Conservation (phyloP, 1,284 basidiomycete genomes). For the Gymnopus androsaceus region DNA sequence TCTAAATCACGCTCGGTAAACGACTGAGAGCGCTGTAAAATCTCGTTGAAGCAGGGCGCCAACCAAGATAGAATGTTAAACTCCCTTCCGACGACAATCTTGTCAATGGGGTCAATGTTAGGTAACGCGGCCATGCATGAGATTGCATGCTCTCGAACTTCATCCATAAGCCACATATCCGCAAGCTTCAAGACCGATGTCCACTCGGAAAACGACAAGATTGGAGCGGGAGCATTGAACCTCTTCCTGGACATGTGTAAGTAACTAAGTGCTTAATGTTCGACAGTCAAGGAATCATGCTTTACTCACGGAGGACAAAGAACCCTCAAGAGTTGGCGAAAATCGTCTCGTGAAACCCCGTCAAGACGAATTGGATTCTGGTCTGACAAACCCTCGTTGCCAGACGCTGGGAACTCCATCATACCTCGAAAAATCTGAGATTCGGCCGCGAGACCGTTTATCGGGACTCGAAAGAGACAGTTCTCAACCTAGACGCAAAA, state of each 20-base stretch:
- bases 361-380: constrained; percentile 4
- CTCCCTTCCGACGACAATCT: constrained; percentile 21
- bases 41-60: constrained; percentile 19
- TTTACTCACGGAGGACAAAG: constrained; percentile 4
- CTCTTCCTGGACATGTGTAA: background rate
- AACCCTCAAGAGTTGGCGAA: constrained; percentile 5
- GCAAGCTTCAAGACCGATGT: constrained; percentile 6
- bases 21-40: constrained; percentile 23
- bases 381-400: background rate
- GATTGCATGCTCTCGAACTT: constrained; percentile 24
- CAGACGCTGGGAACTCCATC: background rate
- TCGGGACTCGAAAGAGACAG: background rate
- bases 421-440: background rate
- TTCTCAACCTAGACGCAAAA: background rate
- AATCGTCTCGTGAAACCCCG: background rate
- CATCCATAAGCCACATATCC: constrained; percentile 17
- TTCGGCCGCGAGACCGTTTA: background rate
- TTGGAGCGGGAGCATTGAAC: background rate
- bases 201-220: constrained; percentile 1
- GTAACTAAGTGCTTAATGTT: background rate
- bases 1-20: constrained; percentile 23
- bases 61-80: constrained; percentile 27
- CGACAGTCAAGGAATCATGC: background rate
- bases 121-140: background rate
- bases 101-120: constrained; percentile 2